Evolutionary conservation across 1,284 basidiomycete species (phyloP).

Genomic region (Spongiforma sp.): DNA sequence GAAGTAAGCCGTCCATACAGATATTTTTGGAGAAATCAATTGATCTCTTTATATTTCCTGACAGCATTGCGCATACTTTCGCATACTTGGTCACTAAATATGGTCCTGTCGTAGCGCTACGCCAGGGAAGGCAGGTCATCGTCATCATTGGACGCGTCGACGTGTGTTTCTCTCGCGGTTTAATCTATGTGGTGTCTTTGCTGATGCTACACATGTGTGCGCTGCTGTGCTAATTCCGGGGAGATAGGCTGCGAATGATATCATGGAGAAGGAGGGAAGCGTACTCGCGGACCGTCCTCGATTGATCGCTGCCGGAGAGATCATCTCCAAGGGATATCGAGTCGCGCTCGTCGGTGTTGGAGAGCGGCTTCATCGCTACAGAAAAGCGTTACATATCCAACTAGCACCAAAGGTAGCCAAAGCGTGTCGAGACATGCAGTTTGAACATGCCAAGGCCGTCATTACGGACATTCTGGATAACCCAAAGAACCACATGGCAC

Average conservation of each 20-base stretch:
- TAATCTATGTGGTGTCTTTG: too few species aligned
- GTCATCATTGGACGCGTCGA: slow-evolving; percentile 40
- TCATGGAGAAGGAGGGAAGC: slow-evolving; percentile 45
- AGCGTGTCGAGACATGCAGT: slow-evolving; percentile 42
- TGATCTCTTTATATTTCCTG: too few species aligned
- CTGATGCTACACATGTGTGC: too few species aligned
- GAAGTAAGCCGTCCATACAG: slow-evolving; percentile 21
- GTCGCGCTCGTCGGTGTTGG: slow-evolving; percentile 29
- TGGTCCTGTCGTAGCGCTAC: slow-evolving; percentile 40
- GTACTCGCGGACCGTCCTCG: slow-evolving; percentile 40
- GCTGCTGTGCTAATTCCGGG: too few species aligned
- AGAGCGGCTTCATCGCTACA: slow-evolving; percentile 34
- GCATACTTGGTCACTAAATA: slow-evolving; percentile 37
- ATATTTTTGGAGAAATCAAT: too few species aligned
- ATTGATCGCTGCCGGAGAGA: slow-evolving; percentile 34
- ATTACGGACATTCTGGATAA: slow-evolving; percentile 45
- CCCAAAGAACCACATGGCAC: slow-evolving; percentile 40
- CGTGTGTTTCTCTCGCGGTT: slow-evolving; percentile 21
- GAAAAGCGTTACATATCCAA: slow-evolving; percentile 44
- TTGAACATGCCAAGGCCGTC: slow-evolving; percentile 39
- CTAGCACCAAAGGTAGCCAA: slow-evolving; percentile 42
- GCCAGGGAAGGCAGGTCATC: slow-evolving; percentile 31
- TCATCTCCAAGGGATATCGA: slow-evolving; percentile 38
- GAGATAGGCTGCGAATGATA: slow-evolving; percentile 41
- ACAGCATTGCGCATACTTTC: slow-evolving; percentile 26